These are phyloP conservation scores for Xylaria sp. DNA, from an alignment of 2,329 filamentous ascomycete genomes.

Conservation along the genomic window DNA sequence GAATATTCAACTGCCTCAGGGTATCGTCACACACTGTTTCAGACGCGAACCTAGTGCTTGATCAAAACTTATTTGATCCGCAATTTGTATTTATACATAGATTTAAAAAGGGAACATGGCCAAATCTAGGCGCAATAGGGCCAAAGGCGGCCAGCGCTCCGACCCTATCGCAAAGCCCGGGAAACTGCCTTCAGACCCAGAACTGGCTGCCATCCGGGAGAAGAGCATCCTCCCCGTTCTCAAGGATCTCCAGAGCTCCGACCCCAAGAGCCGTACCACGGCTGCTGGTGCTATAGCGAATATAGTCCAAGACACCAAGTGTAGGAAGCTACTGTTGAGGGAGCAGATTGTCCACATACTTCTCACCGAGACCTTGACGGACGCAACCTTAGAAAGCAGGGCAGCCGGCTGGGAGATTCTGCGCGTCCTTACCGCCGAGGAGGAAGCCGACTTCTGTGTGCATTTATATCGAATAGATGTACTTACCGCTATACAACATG, in stretches of 20 bases:
- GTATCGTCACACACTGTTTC: not conserved
- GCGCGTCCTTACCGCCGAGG: constrained; percentile 64
- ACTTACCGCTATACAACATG: constrained; percentile 64
- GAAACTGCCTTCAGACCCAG: constrained; percentile 67
- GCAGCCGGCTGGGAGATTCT: constrained; percentile 73
- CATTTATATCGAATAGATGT: constrained; percentile 68
- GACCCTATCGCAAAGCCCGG: constrained; percentile 63
- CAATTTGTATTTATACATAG: not conserved
- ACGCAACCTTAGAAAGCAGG: constrained; percentile 66
- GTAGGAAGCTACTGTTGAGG: constrained; percentile 67
- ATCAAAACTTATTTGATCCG: not conserved
- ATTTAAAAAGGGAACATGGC: constrained; percentile 52
- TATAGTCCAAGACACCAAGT: constrained; percentile 65
- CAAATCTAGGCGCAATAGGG: constrained; percentile 63
- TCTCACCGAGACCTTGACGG: constrained; percentile 68
- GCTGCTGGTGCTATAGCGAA: constrained; percentile 66
- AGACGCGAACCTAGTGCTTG: too few species aligned
- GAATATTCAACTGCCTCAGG: not conserved
- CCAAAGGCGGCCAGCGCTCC: constrained; percentile 53
- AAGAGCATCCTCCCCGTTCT: constrained; percentile 68
- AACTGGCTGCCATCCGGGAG: constrained; percentile 67
- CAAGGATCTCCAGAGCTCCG: constrained; percentile 62
- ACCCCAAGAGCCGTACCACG: constrained; percentile 62
- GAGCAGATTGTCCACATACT: constrained; percentile 70
- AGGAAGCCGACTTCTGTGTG: constrained; percentile 70